Evolutionary conservation across 192 early-diverging fungal genomes (phyloP), one percentile per base, ranked within the genome.

Genomic region (Coemansia sp.): DNA sequence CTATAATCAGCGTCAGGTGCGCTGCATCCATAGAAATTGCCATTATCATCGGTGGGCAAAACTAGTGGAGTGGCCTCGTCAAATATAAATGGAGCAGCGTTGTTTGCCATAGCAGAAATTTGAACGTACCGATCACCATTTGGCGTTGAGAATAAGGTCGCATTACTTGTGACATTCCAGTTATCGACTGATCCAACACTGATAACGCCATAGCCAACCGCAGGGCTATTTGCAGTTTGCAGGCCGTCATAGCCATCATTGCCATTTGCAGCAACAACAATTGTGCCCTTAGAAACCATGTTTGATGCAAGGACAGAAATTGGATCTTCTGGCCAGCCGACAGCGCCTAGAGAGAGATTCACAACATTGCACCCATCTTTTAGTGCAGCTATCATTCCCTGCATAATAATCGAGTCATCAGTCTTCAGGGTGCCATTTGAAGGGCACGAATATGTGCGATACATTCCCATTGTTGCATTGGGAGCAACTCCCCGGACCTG

Each of bases 381-480:
- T 43, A 64, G 64, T 18, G 82, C 73, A 16, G 54, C 71, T 49
- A 84, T 83, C 66, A 90, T 82, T 6, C 82, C 86, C 54, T 65
- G 60, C 54, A 89, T 78, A 30, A 95, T 85, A 32, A 93, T 58
- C 21, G 73, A 71, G 49, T 80, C 77, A 44, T 92, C 92, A 29
- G 85, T 83, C 22, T 80, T 76, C 0, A 83, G 80, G 29, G 78
- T 76, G 47, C 86, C 86, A 59, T 77, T 79, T 0, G 83, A 81
- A 24, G 80, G 72, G 67, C 93, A 95, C 8, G 90, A 89, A 67
- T 91, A 90, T 18, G 94, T 81, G 55, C 93, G 81, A 82, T 91
- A 97, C 6, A 81, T 83, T 8, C 89, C 89, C 24, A 95, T 64
- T 2, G 81, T 90, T 22, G 85, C 92, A 43, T 83, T 82, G 0